Percentiles rank a stretch among this genome's conserved stretches.
Conservation (phyloP, 805 yeast genomes). For the Myxozyma sirexii region DNA sequence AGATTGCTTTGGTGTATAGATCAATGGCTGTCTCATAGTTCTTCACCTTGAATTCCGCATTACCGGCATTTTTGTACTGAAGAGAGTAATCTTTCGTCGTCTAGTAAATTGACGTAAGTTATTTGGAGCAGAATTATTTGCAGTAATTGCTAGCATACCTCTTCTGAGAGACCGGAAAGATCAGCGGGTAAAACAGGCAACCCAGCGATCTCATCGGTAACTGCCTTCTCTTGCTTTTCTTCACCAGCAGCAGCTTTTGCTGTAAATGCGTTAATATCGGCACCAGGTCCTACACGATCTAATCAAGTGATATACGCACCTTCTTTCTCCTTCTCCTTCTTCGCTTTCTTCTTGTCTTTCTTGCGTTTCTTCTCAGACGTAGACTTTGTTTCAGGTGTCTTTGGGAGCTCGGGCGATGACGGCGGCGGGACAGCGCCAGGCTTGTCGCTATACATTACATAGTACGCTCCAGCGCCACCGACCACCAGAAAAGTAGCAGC, state of each 20-base stretch:
- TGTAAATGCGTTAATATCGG: not conserved
- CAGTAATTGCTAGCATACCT: no score
- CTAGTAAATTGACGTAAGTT: no score
- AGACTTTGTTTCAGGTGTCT: slow-evolving; percentile 10
- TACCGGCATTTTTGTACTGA: slow-evolving; percentile 87
- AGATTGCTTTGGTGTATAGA: slow-evolving; percentile 76
- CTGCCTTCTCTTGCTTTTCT: slow-evolving; percentile 5
- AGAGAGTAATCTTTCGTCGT: slow-evolving; percentile 57
- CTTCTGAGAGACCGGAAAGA: slow-evolving; percentile 50
- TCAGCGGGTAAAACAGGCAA: slow-evolving; percentile 26
- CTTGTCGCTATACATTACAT: slow-evolving; percentile 25
- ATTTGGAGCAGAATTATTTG: no score
- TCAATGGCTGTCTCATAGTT: slow-evolving; percentile 74
- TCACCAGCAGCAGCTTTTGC: slow-evolving; percentile 6
- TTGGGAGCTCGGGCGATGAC: not conserved
- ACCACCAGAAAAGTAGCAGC: slow-evolving; percentile 33
- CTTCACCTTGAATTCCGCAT: slow-evolving; percentile 70
- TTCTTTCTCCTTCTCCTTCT: slow-evolving; percentile 25
- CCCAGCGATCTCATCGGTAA: not conserved
- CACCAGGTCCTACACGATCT: no score
- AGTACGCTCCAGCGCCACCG: slow-evolving; percentile 36
- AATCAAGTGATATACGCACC: slow-evolving; percentile 1
- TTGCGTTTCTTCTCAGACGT: slow-evolving; percentile 23
- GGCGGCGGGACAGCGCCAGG: slow-evolving; percentile 12
- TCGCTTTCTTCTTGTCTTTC: slow-evolving; percentile 30